These are phyloP conservation scores for Torrubiellomyces zombiae DNA, from an alignment of 2,329 filamentous ascomycete species.

Conservation along the genomic window DNA sequence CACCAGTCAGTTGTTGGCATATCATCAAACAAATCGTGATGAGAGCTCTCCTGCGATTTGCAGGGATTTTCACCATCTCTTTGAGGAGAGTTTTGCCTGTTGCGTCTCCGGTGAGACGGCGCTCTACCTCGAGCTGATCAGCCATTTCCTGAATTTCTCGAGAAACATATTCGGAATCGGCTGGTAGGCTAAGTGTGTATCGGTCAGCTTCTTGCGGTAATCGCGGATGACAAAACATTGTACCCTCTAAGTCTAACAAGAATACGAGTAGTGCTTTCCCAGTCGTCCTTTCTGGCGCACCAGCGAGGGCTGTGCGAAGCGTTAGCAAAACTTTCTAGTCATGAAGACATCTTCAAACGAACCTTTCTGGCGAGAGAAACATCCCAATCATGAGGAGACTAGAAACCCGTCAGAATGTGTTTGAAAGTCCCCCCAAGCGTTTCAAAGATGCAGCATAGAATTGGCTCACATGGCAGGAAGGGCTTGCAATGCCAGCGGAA, in stretches of 20 bases:
- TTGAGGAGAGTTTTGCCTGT: slow-evolving; percentile 39
- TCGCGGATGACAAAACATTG: slow-evolving; percentile 1
- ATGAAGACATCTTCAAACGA: too few species aligned
- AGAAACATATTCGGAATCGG: slow-evolving; percentile 36
- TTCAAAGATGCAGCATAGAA: neutral
- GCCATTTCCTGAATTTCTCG: slow-evolving; percentile 45
- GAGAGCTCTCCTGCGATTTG: slow-evolving; percentile 46
- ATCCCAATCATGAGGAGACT: slow-evolving; percentile 41
- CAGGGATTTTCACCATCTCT: slow-evolving; percentile 44
- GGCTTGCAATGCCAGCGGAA: slow-evolving; percentile 48
- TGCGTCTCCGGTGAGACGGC: slow-evolving; percentile 35
- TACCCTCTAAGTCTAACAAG: slow-evolving; percentile 33
- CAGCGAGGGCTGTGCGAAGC: slow-evolving; percentile 41
- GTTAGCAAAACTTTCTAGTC: too few species aligned
- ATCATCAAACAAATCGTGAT: slow-evolving; percentile 46
- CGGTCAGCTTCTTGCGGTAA: neutral
- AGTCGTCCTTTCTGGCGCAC: slow-evolving; percentile 50
- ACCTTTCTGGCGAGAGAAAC: slow-evolving; percentile 36
- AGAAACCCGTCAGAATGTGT: slow-evolving; percentile 1
- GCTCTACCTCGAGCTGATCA: slow-evolving; percentile 44
- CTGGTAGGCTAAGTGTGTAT: slow-evolving; percentile 24
- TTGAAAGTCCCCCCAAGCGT: neutral
- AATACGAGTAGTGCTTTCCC: slow-evolving; percentile 42
- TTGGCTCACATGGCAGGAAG: slow-evolving; percentile 37
- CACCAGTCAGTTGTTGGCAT: slow-evolving; percentile 59